phyloP scores from a whole-genome alignment of 2,329 filamentous ascomycete species.

The Knoxdaviesia capensis region DNA sequence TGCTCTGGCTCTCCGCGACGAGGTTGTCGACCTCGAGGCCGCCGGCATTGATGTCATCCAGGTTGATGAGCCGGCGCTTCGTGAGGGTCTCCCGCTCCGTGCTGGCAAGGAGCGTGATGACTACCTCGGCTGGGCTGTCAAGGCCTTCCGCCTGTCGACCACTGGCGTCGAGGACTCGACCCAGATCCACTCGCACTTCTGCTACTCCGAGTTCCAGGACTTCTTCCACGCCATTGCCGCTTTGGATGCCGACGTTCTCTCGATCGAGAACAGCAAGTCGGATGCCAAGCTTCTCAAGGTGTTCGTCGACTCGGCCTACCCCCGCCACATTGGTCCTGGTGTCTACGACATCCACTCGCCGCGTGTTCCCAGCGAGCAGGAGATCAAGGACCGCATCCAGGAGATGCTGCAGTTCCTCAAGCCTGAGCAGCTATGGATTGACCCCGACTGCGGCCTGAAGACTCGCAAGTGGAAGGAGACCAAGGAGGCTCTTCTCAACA shows the following conservation, averaged over 20 bases:
- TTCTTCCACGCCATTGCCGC: constrained; percentile 99
- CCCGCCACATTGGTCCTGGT: constrained; percentile 94
- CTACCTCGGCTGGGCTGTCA: constrained; percentile 93
- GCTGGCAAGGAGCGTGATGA: constrained; percentile 84
- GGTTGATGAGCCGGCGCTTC: constrained; percentile 96
- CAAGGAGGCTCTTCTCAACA: constrained; percentile 86
- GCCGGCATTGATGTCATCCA: constrained; percentile 96
- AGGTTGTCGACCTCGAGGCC: constrained; percentile 94
- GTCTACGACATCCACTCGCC: constrained; percentile 99
- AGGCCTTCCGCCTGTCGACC: constrained; percentile 92
- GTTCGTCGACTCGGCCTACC: constrained; percentile 93
- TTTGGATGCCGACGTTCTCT: constrained; percentile 92
- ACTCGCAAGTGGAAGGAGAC: constrained; percentile 97
- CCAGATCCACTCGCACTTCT: constrained; percentile 99
- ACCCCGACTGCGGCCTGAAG: constrained; percentile 98
- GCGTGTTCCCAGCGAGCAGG: constrained; percentile 87
- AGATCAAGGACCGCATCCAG: constrained; percentile 93
- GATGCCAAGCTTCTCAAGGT: constrained; percentile 98
- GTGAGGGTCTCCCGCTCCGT: constrained; percentile 96
- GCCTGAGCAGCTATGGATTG: constrained; percentile 98
- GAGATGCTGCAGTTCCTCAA: constrained; percentile 98
- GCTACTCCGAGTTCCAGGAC: constrained; percentile 99
- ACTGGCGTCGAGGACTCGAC: constrained; percentile 86
- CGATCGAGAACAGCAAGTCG: constrained; percentile 99
- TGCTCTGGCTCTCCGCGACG: constrained; percentile 91